Base-by-base conservation (phyloP, 2,329 filamentous ascomycete genomes). In the Trichothecium sympodiale region DNA sequence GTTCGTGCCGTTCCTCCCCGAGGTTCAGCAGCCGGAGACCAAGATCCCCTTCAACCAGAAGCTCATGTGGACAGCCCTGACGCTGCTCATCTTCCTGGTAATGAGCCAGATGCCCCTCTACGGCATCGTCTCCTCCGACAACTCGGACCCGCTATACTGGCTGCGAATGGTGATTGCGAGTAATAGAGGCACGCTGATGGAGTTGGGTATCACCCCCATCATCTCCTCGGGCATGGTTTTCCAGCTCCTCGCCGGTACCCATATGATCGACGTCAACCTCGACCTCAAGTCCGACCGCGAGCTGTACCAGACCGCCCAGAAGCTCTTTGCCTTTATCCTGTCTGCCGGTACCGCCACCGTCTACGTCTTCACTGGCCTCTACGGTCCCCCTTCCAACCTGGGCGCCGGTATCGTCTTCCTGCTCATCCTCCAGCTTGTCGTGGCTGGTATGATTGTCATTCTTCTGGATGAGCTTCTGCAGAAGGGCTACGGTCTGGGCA, bases 151-250 rank as follows among this genome's bases (percentile, higher is more conserved):
- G 51, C 74, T 98, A 55, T 98, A 98, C 78, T 98, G 91, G 91
- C 76, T 98, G 57, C 83, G 91, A 65, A 96, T 98, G 89, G 95
- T 98, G 80, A 79, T 96, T 77, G 91, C 91, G 57, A 94, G 86
- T 82, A 98, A 98, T 64, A 80, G 88, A 56, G 88, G 88, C 64
- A 94, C 88, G 17, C 62, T 94, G 61, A 94, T 94, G 88, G 88
- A 94, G 59, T 59, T 94, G 69, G 87, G 88, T 71, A 91, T 96
- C 53, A 94, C 91, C 17, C 93, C 93, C 53, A 98, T 98, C 65
- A 96, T 98, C 67, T 95, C 91, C 41, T 96, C 91, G 27, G 91
- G 91, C 66, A 98, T 98, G 91, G 87, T 98, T 56, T 98, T 98
- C 79, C 91, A 98, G 80, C 88, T 98, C 56, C 84, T 98, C 48